These are phyloP conservation scores for Fistulina hepatica DNA, from an alignment of 1,284 basidiomycete genomes.

Conservation along the genomic window DNA sequence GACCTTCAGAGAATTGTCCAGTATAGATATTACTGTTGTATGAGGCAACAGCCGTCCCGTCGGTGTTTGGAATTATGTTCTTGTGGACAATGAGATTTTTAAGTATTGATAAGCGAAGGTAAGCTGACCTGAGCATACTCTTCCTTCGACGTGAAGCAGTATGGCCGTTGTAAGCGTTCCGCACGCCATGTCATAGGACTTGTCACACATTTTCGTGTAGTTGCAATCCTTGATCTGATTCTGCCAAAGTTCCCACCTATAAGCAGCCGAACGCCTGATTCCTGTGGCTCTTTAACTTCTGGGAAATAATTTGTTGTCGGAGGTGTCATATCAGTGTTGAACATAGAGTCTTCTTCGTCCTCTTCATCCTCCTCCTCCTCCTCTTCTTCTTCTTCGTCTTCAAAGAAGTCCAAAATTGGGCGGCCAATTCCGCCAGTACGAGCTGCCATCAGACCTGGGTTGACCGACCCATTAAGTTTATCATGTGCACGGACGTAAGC, in stretches of 20 bases:
- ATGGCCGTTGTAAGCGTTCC: too few relatives aligned
- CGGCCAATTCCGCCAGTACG: too few relatives aligned
- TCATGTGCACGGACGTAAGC: too few relatives aligned
- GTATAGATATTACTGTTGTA: constrained; percentile 83
- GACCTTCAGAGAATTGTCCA: constrained; percentile 82
- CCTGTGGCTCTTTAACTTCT: constrained; percentile 54
- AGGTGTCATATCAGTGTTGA: too few relatives aligned
- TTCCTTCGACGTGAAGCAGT: too few relatives aligned
- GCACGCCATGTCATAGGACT: too few relatives aligned
- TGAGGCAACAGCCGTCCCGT: constrained; percentile 78
- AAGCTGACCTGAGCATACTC: constrained; percentile 40
- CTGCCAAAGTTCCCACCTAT: constrained; percentile 82
- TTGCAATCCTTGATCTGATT: constrained; percentile 36
- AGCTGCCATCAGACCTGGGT: too few relatives aligned
- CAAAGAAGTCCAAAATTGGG: too few relatives aligned
- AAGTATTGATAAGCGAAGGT: constrained; percentile 1
- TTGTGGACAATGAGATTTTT: constrained; percentile 21
- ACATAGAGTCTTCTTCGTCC: constrained; percentile 28
- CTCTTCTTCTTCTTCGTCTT: constrained; percentile 25
- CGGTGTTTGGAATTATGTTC: constrained; percentile 76
- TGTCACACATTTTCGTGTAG: constrained; percentile 26
- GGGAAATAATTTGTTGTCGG: constrained; percentile 29
- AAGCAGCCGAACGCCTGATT: constrained; percentile 61
- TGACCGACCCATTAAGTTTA: too few relatives aligned
- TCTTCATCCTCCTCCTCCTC: constrained; percentile 30